Conservation (phyloP, 805 yeast species). For the Candida morakotiae region DNA sequence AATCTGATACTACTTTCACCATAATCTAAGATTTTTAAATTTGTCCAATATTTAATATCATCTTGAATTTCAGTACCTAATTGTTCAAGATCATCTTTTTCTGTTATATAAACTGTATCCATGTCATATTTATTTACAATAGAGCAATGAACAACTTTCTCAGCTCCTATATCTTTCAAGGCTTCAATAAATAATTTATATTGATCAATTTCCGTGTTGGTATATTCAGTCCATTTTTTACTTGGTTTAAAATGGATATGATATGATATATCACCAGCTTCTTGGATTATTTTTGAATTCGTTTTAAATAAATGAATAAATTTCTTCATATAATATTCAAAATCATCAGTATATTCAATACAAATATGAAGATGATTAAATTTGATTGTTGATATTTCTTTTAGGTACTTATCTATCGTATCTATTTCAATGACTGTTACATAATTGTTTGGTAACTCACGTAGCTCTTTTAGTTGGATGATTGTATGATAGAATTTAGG, state of each 20-base stretch:
- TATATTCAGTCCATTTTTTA: constrained; percentile 29
- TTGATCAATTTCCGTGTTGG: constrained; percentile 17
- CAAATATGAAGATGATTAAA: constrained; percentile 24
- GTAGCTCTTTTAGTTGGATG: constrained; percentile 21
- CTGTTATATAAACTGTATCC: constrained; percentile 31
- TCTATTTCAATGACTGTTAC: constrained; percentile 19
- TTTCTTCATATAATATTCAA: constrained; percentile 19
- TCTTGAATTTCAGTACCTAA: constrained; percentile 35
- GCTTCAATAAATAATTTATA: constrained; percentile 22
- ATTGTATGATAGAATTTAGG: constrained; percentile 25
- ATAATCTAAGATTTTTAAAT: constrained; percentile 31
- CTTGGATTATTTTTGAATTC: constrained; percentile 13
- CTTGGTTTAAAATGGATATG: constrained; percentile 31
- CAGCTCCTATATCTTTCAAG: constrained; percentile 18
- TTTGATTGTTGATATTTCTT: constrained; percentile 11
- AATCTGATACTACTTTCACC: constrained; percentile 33
- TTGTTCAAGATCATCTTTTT: constrained; percentile 24
- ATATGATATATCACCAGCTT: constrained; percentile 22
- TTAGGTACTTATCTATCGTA: constrained; percentile 9
- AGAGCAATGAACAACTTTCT: constrained; percentile 34
- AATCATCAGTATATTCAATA: constrained; percentile 28
- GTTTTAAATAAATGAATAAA: constrained; percentile 18
- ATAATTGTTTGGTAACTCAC: constrained; percentile 13
- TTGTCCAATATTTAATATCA: constrained; percentile 32
- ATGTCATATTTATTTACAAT: constrained; percentile 33